phyloP scores from a whole-genome alignment of 2,329 filamentous ascomycete species.

The Fusarium paranaense region DNA sequence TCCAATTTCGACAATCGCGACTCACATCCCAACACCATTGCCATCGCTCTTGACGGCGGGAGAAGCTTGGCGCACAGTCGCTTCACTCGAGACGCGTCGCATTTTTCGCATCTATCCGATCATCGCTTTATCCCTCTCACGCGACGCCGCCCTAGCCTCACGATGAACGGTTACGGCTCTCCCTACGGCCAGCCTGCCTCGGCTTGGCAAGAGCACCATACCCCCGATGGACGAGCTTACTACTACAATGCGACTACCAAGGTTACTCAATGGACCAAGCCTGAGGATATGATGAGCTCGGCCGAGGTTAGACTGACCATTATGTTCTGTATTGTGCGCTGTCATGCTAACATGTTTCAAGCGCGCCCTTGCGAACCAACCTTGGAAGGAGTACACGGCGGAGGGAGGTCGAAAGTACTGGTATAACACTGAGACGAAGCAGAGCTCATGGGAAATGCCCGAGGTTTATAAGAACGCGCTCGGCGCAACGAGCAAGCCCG shows the following conservation, averaged over 20 bases:
- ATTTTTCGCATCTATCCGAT: background rate
- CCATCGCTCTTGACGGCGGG: slow-evolving; percentile 2
- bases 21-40: slow-evolving; percentile 17
- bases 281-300: slow-evolving; percentile 85
- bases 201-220: slow-evolving; percentile 85
- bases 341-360: slow-evolving; percentile 50
- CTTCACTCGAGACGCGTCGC: slow-evolving; percentile 14
- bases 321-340: background rate
- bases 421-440: slow-evolving; percentile 91
- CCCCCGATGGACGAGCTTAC: slow-evolving; percentile 85
- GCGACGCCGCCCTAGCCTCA: slow-evolving; percentile 16
- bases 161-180: slow-evolving; percentile 70
- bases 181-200: slow-evolving; percentile 62
- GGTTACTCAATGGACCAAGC: slow-evolving; percentile 93
- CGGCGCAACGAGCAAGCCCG: slow-evolving; percentile 64
- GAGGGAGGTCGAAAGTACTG: slow-evolving; percentile 93
- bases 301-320: slow-evolving; percentile 72
- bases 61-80: slow-evolving; percentile 6
- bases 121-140: background rate
- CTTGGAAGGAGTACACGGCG: slow-evolving; percentile 93
- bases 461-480: slow-evolving; percentile 82
- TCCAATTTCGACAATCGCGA: slow-evolving; percentile 19
- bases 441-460: slow-evolving; percentile 96
- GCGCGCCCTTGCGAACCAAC: slow-evolving; percentile 84
- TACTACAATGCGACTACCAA: slow-evolving; percentile 92